These are phyloP conservation scores for Lodderomyces jiufengensis DNA, from an alignment of 1,139 yeast genomes.

Conservation along the genomic window DNA sequence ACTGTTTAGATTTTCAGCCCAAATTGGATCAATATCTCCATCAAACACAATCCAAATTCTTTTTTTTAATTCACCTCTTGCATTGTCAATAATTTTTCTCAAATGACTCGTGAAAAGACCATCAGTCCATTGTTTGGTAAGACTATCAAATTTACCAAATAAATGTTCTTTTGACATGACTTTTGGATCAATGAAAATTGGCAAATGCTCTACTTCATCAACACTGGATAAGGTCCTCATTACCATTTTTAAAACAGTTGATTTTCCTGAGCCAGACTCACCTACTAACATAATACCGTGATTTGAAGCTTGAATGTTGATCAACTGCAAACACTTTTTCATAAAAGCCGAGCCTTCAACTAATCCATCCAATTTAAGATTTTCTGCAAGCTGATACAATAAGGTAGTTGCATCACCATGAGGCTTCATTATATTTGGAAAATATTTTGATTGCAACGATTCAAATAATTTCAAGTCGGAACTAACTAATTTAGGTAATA, in stretches of 20 bases:
- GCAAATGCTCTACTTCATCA: constrained; percentile 35
- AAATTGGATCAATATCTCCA: constrained; percentile 91
- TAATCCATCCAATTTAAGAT: constrained; percentile 20
- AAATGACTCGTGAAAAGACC: constrained; percentile 75
- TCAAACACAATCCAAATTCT: constrained; percentile 82
- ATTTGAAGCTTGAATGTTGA: constrained; percentile 59
- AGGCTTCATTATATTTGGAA: constrained; percentile 9
- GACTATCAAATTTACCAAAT: constrained; percentile 67
- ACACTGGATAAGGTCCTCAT: constrained; percentile 39
- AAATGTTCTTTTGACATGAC: constrained; percentile 62
- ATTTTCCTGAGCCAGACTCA: constrained; percentile 71
- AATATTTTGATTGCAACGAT: constrained; percentile 24
- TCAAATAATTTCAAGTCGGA: constrained; percentile 46
- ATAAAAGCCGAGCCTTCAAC: constrained; percentile 40
- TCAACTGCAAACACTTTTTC: constrained; percentile 59
- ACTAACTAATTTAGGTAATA: constrained; percentile 61
- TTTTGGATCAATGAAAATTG: constrained; percentile 67
- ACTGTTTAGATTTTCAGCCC: constrained; percentile 91
- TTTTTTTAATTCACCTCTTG: constrained; percentile 55
- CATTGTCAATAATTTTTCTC: constrained; percentile 55
- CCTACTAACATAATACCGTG: constrained; percentile 87
- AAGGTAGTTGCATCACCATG: constrained; percentile 9
- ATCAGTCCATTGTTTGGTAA: constrained; percentile 91
- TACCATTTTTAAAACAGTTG: constrained; percentile 51
- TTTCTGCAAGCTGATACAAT: constrained; percentile 16